Evolutionary conservation across 192 early-diverging fungal genomes (phyloP).

Genomic region (Backusella mclennaniae): DNA sequence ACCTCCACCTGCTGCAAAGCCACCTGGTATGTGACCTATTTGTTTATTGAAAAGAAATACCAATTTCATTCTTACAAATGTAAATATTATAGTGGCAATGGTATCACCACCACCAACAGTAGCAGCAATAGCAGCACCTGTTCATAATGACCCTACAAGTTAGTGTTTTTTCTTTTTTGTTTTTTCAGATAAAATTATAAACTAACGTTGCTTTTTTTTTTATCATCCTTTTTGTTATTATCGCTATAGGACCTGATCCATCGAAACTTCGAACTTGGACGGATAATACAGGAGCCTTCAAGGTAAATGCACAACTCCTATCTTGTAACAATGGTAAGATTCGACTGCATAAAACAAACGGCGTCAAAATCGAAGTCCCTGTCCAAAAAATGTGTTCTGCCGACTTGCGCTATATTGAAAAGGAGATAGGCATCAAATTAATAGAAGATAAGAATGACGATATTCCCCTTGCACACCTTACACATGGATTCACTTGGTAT

Average conservation of each 20-base stretch:
- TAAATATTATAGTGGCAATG: no score
- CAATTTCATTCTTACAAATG: not conserved
- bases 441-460: conserved; percentile 28
- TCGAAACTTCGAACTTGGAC: conserved; percentile 77
- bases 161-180: not conserved
- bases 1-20: not conserved
- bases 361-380: conserved; percentile 91
- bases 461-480: conserved; percentile 30
- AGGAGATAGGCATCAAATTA: conserved; percentile 27
- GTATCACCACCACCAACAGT: not conserved
- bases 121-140: not conserved
- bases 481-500: conserved; percentile 64
- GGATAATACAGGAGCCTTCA: conserved; percentile 88
- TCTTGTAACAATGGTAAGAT: conserved; percentile 78
- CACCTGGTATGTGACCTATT: not conserved
- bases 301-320: conserved; percentile 90
- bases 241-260: conserved; percentile 22
- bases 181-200: not conserved
- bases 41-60: not conserved
- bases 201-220: not conserved
- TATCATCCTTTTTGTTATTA: not conserved
- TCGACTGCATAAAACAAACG: conserved; percentile 93
- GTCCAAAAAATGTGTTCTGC: conserved; percentile 78
- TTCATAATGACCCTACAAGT: conserved; percentile 25
- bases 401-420: conserved; percentile 52